phyloP scores from a whole-genome alignment of 495 filamentous ascomycete species.

The Filosporella fistucella region DNA sequence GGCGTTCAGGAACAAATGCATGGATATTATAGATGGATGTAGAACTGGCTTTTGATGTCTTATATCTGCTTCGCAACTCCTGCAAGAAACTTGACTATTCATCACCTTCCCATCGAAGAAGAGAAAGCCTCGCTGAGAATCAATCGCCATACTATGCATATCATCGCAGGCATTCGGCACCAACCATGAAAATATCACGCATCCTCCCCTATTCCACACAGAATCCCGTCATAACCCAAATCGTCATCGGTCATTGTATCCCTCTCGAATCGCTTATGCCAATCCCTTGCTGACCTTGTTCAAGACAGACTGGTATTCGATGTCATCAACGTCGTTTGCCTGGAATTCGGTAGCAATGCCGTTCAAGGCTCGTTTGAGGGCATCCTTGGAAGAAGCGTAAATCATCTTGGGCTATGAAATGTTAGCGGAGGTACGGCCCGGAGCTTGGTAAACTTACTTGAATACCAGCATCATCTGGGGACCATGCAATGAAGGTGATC shows the following conservation, averaged over 20 bases:
- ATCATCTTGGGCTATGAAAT: slow-evolving; percentile 76
- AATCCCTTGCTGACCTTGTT: slow-evolving; percentile 74
- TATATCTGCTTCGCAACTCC: slow-evolving; percentile 13
- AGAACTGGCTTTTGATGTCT: slow-evolving; percentile 18
- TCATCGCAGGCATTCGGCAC: slow-evolving; percentile 10
- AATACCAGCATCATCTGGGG: slow-evolving; percentile 76
- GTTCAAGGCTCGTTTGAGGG: slow-evolving; percentile 80
- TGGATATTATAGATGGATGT: neutral
- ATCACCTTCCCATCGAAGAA: neutral
- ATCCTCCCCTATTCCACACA: neutral
- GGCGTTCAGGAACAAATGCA: slow-evolving; percentile 12
- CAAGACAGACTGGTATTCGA: slow-evolving; percentile 78
- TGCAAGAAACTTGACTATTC: too few relatives aligned
- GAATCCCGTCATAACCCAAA: too few relatives aligned
- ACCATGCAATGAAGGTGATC: slow-evolving; percentile 94
- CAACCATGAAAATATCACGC: slow-evolving; percentile 10
- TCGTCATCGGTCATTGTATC: too few relatives aligned
- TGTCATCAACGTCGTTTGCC: slow-evolving; percentile 87
- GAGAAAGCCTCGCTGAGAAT: slow-evolving; percentile 6
- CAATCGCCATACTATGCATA: slow-evolving; percentile 16
- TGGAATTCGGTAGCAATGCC: slow-evolving; percentile 80
- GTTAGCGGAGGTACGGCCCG: neutral
- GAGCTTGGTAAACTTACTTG: slow-evolving; percentile 55
- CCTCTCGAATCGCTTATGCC: slow-evolving; percentile 27
- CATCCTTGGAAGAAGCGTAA: slow-evolving; percentile 93